Base-by-base conservation (phyloP, 306 rosid species). In the Gynostemma pentaphyllum region DNA sequence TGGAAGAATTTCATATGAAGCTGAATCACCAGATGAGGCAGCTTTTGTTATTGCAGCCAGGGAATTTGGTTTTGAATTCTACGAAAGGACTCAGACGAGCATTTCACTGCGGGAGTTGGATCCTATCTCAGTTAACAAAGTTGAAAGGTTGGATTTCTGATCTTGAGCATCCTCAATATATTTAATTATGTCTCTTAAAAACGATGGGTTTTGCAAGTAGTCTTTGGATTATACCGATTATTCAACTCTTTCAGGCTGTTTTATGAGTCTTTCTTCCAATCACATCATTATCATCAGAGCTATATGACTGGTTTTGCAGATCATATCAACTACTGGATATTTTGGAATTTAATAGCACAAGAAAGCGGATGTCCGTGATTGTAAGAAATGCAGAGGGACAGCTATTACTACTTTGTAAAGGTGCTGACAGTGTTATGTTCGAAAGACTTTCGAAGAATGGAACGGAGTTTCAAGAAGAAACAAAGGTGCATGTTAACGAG, bases 401-500 rank as follows among this genome's bases (percentile, higher is more conserved):
- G 76, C 76, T 94, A 45, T 73, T 86, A 15, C 75, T 94, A 39
- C 84, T 88, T 22, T 71, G 85, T 82, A 94, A 94, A 81, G 99
- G 99, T 7, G 99, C 99, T 18, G 99, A 94, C 86, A 92, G 99
- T 88, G 95, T 94, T 71, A 88, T 94, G 95, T 88, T 94, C 69
- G 94, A 88, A 80, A 75, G 88, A 69, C 95, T 94, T 71, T 82
- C 87, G 36, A 86, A 73, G 61, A 66, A 86, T 52, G 95, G 90
- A 72, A 82, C 81, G 55, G 87, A 88, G 48, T 94, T 81, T 70
- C 95, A 86, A 81, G 89, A 84, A 74, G 42, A 81, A 50, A 94
- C 99, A 24, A 76, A 45, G 74, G 74, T 75, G 69, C 95, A 94
- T 62, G 53, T 86, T n/a, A 79, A 79, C 12, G 85, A 86, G 77